Evolutionary conservation across 352 stramenopile species (phyloP).

Genomic region (Phytophthora agathidicida): DNA sequence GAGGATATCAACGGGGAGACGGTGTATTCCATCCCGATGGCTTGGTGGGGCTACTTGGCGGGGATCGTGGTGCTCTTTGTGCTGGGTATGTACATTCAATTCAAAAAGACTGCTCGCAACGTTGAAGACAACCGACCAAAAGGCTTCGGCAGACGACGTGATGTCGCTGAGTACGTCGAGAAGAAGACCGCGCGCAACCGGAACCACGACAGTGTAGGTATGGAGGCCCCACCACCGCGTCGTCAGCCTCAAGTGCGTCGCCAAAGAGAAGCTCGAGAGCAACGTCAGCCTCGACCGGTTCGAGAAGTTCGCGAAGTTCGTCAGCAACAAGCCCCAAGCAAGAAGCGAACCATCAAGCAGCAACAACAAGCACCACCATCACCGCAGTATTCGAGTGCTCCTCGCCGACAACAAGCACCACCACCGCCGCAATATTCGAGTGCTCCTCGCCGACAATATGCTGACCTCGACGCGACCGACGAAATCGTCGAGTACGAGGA

Average conservation of each 20-base stretch:
- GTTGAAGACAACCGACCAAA: constrained; percentile 17
- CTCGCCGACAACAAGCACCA: constrained; percentile 4
- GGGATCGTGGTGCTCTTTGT: constrained; percentile 49
- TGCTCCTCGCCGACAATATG: constrained; percentile 5
- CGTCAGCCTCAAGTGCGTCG: constrained; percentile 6
- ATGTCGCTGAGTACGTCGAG: constrained; percentile 21
- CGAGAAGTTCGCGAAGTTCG: constrained; percentile 1
- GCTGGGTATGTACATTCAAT: constrained; percentile 54
- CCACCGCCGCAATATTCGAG: not conserved
- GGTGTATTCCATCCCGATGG: constrained; percentile 44
- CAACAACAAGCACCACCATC: not conserved
- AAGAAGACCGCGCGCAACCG: constrained; percentile 21
- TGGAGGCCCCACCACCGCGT: constrained; percentile 12
- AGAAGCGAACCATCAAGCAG: constrained; percentile 13
- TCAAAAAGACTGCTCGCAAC: constrained; percentile 45
- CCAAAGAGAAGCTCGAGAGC: constrained; percentile 14
- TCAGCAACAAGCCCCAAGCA: constrained; percentile 11
- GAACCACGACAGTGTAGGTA: constrained; percentile 4
- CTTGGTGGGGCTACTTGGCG: constrained; percentile 54
- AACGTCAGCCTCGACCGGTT: constrained; percentile 5
- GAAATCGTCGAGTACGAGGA: constrained; percentile 27
- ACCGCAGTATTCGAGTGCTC: not conserved
- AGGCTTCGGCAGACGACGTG: constrained; percentile 2
- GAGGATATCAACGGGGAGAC: constrained; percentile 31
- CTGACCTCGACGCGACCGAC: constrained; percentile 8